Evolutionary conservation across 75 land plant species (phyloP), one percentile per base, ranked within the genome.

Genomic region (Cryptomeria japonica): DNA sequence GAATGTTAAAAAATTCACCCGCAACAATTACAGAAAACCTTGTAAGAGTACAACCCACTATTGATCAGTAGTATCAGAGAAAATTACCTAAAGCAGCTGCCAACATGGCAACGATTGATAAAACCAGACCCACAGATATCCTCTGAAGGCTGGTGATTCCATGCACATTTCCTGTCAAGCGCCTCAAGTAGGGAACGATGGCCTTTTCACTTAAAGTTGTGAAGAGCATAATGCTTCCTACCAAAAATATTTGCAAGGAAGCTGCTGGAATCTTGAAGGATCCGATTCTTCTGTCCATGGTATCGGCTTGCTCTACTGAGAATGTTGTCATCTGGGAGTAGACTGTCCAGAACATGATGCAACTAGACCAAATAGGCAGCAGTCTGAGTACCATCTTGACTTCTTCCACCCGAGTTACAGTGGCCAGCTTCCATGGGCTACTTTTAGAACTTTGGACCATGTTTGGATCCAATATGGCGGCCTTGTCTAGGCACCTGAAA

Each of bases 271-370:
- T 84, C 22, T 72, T 53, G 79, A 93, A 88, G 55, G 89, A 87
- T 73, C 95, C 95, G 14, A 87, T 19, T 73, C 90, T 89, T 16
- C 93, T 84, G 90, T 96, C 87, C 95, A 95, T 96, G 88, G 89
- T 89, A 10, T 94, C 92, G 41, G 96, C 97, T 92, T 97, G 98
- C 89, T 93, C 97, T 44, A 97, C 92, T 15, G 95, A 93, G 92
- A 97, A 94, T 4, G 97, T 97, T 19, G 87, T 90, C 93, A 96
- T 93, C 85, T 97, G 97, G 16, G 97, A 96, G 93, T 97, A 96
- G 86, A 95, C 85, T 55, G 95, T 96, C 94, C 96, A 94, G 89
- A 96, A 94, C 90, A 95, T 92, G 82, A 95, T 93, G 87, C 93
- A 91, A 4, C 93, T 91, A 25, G 96, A 92, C 94, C 94, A 93